A percentile compares a stretch with the other conserved stretches of the same genome.
phyloP scores from a whole-genome alignment of 495 filamentous ascomycete genomes.

The Oleoguttula mirabilis region DNA sequence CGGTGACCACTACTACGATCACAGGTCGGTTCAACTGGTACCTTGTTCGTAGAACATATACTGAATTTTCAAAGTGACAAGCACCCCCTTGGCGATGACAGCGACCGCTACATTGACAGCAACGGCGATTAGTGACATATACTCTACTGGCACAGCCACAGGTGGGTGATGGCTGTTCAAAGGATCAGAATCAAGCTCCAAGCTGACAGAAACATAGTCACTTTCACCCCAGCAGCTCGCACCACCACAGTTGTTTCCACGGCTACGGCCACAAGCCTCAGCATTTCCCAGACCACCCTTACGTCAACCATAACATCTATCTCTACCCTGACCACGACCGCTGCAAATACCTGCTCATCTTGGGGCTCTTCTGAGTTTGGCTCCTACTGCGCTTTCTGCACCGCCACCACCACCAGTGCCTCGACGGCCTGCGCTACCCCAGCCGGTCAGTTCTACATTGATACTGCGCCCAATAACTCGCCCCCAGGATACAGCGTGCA shows the following conservation, averaged over 20 bases:
- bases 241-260: too few species aligned
- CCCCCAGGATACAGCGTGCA: not conserved
- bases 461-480: not conserved
- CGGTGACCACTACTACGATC: not conserved
- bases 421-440: not conserved
- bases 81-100: not conserved
- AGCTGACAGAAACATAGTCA: not conserved
- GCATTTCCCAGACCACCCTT: not conserved
- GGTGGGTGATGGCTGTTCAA: not conserved
- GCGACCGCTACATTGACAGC: not conserved
- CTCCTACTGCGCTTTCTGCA: not conserved
- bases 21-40: not conserved
- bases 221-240: too few species aligned
- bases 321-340: not conserved
- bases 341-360: not conserved
- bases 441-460: not conserved
- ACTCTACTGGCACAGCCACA: slow-evolving; percentile 4
- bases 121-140: not conserved
- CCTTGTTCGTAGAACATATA: not conserved
- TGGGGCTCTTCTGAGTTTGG: not conserved
- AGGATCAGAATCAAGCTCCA: not conserved
- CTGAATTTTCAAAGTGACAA: not conserved
- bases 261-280: too few species aligned
- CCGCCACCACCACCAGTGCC: not conserved
- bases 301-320: not conserved